phyloP scores from a whole-genome alignment of 1,284 basidiomycete species.

The Puccinia polysora region DNA sequence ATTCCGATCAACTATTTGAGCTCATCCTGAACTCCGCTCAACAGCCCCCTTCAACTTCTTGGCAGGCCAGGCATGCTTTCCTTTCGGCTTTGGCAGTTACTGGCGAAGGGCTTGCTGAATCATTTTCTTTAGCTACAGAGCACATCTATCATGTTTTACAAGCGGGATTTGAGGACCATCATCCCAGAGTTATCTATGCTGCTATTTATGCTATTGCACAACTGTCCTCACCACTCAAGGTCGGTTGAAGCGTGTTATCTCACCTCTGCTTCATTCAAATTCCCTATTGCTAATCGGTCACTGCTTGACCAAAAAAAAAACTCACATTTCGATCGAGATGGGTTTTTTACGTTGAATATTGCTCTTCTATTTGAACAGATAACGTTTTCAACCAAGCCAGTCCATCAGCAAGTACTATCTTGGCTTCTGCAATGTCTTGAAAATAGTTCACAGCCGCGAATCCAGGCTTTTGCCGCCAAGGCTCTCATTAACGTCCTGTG shows the following conservation, averaged over 20 bases:
- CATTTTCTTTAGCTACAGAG: constrained; percentile 20
- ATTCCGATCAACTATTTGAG: constrained; percentile 27
- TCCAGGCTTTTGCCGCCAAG: constrained; percentile 24
- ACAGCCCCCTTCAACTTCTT: not conserved
- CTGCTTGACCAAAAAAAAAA: not conserved
- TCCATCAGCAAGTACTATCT: constrained; percentile 22
- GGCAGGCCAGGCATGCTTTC: constrained; percentile 19
- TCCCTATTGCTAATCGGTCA: not conserved
- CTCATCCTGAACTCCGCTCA: constrained; percentile 17
- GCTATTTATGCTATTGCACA: constrained; percentile 38
- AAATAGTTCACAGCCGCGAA: constrained; percentile 15
- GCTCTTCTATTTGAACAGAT: not conserved
- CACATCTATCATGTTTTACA: constrained; percentile 8
- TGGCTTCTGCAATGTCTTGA: constrained; percentile 16
- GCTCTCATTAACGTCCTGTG: constrained; percentile 29
- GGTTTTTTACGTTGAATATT: too few relatives aligned
- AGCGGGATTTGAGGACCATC: constrained; percentile 15
- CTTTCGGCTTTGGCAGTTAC: constrained; percentile 26
- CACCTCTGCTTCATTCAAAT: not conserved
- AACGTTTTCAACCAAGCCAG: constrained; percentile 14
- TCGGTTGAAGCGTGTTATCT: constrained; percentile 19
- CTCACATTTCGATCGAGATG: too few relatives aligned
- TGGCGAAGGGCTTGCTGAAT: constrained; percentile 26
- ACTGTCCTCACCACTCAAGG: constrained; percentile 22
- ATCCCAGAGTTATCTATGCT: constrained; percentile 31